Conservation (phyloP, 345 rosid species). For the Syzygium aqueum region DNA sequence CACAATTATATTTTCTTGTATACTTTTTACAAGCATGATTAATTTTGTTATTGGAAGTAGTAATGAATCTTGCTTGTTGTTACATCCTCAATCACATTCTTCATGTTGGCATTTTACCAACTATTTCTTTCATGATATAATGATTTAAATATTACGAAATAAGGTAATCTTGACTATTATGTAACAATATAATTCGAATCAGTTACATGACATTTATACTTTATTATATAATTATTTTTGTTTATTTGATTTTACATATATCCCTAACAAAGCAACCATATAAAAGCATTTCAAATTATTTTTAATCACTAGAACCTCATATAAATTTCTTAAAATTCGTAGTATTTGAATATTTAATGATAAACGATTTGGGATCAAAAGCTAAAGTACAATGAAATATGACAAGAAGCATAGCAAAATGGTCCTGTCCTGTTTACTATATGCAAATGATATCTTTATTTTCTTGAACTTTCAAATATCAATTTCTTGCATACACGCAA, state of each 20-base stretch:
- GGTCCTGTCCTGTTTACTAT: background rate
- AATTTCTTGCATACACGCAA: background rate
- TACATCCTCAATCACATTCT: background rate
- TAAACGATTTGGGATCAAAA: background rate
- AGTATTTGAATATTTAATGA: background rate
- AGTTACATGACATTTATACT: background rate
- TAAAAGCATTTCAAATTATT: background rate
- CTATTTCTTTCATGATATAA: background rate
- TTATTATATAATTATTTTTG: background rate
- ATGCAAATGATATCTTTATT: background rate
- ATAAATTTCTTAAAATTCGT: background rate
- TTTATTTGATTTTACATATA: background rate
- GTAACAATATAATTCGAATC: background rate
- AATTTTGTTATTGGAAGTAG: background rate
- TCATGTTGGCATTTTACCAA: background rate
- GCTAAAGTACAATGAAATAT: background rate
- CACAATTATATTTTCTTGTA: too few relatives aligned
- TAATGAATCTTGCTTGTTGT: background rate
- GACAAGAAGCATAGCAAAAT: background rate
- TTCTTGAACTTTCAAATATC: background rate
- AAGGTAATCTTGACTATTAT: background rate
- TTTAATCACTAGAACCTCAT: background rate
- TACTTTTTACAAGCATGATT: background rate
- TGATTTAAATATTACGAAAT: background rate
- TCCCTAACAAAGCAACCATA: background rate